Conservation (phyloP, 2,329 filamentous ascomycete species). For the Thyridium curvatum region DNA sequence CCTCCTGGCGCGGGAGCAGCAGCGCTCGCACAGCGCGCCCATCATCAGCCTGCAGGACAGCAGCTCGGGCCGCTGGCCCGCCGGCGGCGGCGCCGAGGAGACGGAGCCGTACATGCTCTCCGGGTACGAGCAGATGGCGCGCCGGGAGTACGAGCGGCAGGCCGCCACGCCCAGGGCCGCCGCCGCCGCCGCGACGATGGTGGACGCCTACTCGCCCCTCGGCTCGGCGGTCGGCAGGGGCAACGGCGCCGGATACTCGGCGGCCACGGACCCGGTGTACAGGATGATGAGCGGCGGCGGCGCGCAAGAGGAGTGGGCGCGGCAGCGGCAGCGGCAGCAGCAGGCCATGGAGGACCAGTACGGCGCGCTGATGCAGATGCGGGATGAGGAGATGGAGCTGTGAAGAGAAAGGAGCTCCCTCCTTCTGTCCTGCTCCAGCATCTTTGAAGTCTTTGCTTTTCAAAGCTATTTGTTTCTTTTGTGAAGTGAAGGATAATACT, state of each 20-base stretch:
- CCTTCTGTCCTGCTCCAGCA: too few species aligned
- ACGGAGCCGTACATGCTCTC: slow-evolving; percentile 80
- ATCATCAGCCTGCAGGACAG: too few species aligned
- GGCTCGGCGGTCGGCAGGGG: slow-evolving; percentile 26
- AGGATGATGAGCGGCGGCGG: slow-evolving; percentile 24
- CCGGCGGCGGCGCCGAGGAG: too few species aligned
- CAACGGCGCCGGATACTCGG: slow-evolving; percentile 35
- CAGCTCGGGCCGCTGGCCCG: too few species aligned
- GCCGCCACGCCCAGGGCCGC: slow-evolving; percentile 11
- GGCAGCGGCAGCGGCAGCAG: slow-evolving; percentile 39
- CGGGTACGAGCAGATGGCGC: slow-evolving; percentile 68
- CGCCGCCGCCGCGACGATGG: slow-evolving; percentile 12
- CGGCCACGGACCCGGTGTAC: slow-evolving; percentile 66
- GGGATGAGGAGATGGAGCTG: slow-evolving; percentile 10
- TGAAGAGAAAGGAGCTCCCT: too few species aligned
- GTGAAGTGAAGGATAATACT: too few species aligned
- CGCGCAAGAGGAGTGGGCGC: slow-evolving; percentile 28
- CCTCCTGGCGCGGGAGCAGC: too few species aligned
- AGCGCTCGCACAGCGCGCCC: too few species aligned
- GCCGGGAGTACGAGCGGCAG: slow-evolving; percentile 55
- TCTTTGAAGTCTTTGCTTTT: too few species aligned
- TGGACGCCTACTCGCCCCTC: slow-evolving; percentile 36
- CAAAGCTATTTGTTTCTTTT: too few species aligned
- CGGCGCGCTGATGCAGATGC: slow-evolving; percentile 40
- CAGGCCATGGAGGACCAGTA: slow-evolving; percentile 63